Conservation (phyloP, 148 eudicot species). For the Nepenthes mirabilis region DNA sequence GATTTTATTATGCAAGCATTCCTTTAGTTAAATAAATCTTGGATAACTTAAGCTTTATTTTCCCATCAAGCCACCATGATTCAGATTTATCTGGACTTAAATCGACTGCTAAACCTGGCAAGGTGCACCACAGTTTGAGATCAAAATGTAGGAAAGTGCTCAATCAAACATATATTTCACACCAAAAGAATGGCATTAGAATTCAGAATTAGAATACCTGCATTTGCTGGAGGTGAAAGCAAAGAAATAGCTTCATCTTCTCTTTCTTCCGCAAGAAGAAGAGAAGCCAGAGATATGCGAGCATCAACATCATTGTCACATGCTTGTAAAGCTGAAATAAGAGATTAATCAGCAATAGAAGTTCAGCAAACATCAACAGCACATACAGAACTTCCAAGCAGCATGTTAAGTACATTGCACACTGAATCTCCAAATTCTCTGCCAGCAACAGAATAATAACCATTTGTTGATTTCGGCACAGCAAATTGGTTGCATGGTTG, state of each 20-base stretch:
- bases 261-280: conserved; percentile 61
- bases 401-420: too few relatives aligned
- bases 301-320: conserved; percentile 53
- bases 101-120: conserved; percentile 24
- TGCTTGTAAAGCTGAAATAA: conserved; percentile 46
- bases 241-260: conserved; percentile 69
- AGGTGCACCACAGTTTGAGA: background rate
- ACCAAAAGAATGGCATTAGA: background rate
- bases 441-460: too few relatives aligned
- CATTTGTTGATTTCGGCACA: too few relatives aligned
- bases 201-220: conserved; percentile 25
- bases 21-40: conserved; percentile 58
- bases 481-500: too few relatives aligned
- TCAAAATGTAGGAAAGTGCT: background rate
- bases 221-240: conserved; percentile 57
- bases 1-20: conserved; percentile 11
- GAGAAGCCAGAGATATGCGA: conserved; percentile 58
- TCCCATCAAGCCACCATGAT: conserved; percentile 75
- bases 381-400: too few relatives aligned
- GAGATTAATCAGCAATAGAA: conserved; percentile 6
- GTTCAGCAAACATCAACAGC: background rate
- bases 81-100: conserved; percentile 18
- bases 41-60: conserved; percentile 67
- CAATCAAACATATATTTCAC: background rate
- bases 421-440: too few relatives aligned